A percentile compares a stretch with the other conserved stretches of the same genome.
Evolutionary conservation across 1,284 basidiomycete genomes (phyloP).

Genomic region (Marasmius sp.): DNA sequence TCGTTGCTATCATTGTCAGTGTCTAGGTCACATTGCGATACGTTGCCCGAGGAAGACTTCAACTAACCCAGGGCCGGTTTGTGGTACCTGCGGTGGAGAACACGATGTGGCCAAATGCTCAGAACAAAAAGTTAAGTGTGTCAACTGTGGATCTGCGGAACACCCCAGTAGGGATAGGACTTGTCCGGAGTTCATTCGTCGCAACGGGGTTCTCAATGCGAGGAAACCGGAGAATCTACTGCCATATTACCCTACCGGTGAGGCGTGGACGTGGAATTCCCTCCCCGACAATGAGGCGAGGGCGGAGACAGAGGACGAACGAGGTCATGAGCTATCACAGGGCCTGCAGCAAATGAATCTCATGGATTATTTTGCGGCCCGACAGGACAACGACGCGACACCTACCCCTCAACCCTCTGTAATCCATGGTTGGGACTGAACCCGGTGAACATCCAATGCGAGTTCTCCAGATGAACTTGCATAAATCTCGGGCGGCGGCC

Average conservation of each 20-base stretch:
- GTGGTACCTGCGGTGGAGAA: slow-evolving; percentile 4
- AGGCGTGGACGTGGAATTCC: slow-evolving; percentile 7
- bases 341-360: neutral
- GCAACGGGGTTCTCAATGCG: neutral
- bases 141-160: slow-evolving; percentile 10
- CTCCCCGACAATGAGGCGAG: neutral
- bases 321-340: neutral
- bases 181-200: slow-evolving; percentile 6
- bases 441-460: neutral
- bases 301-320: neutral
- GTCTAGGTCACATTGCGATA: neutral
- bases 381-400: no score
- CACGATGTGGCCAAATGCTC: slow-evolving; percentile 9
- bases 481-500: slow-evolving; percentile 15
- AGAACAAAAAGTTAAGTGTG: neutral
- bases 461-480: slow-evolving; percentile 16
- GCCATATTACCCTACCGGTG: slow-evolving; percentile 11
- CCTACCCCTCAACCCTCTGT: neutral
- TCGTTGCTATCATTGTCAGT: slow-evolving; percentile 10
- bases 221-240: slow-evolving; percentile 10
- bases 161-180: slow-evolving; percentile 13
- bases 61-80: neutral
- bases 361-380: neutral
- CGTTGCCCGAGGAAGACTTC: neutral
- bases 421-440: neutral